A percentile compares a stretch with the other conserved stretches of the same genome.
phyloP scores from a whole-genome alignment of 2,329 filamentous ascomycete genomes.

The Neopestalotiopsis clavispora region DNA sequence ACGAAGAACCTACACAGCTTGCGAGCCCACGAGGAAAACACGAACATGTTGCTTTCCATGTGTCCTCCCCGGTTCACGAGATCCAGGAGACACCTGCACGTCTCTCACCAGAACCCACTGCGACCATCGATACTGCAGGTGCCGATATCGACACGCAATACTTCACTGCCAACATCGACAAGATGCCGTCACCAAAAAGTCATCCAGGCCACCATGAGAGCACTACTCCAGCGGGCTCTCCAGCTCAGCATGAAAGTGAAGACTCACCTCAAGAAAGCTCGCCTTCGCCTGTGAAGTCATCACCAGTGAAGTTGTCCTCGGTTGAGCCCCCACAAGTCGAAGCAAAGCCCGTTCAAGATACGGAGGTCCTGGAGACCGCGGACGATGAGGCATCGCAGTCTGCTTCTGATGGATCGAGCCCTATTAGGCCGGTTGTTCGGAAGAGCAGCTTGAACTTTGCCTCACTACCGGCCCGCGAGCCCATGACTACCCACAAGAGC shows the following conservation, averaged over 20 bases:
- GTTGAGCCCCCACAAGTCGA: background rate
- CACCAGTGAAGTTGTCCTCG: slow-evolving; percentile 23
- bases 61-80: slow-evolving; percentile 24
- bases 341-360: slow-evolving; percentile 19
- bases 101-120: slow-evolving; percentile 26
- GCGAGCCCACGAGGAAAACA: slow-evolving; percentile 26
- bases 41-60: slow-evolving; percentile 27
- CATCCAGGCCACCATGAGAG: slow-evolving; percentile 30
- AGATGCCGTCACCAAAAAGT: slow-evolving; percentile 24
- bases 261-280: slow-evolving; percentile 20
- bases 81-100: slow-evolving; percentile 24
- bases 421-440: slow-evolving; percentile 76
- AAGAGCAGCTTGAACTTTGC: slow-evolving; percentile 97
- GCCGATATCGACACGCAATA: slow-evolving; percentile 33
- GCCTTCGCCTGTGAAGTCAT: slow-evolving; percentile 17
- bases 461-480: slow-evolving; percentile 88
- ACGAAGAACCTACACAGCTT: slow-evolving; percentile 29
- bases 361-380: slow-evolving; percentile 30
- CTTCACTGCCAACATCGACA: slow-evolving; percentile 30
- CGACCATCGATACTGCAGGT: slow-evolving; percentile 23
- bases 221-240: slow-evolving; percentile 39
- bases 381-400: slow-evolving; percentile 46
- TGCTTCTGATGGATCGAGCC: slow-evolving; percentile 74
- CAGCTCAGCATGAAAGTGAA: slow-evolving; percentile 15
- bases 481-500: slow-evolving; percentile 83